A percentile compares a stretch with the other conserved stretches of the same genome.
These are phyloP conservation scores for Rhizophlyctis rosea DNA, from an alignment of 192 early-diverging fungal genomes.

Conservation along the genomic window DNA sequence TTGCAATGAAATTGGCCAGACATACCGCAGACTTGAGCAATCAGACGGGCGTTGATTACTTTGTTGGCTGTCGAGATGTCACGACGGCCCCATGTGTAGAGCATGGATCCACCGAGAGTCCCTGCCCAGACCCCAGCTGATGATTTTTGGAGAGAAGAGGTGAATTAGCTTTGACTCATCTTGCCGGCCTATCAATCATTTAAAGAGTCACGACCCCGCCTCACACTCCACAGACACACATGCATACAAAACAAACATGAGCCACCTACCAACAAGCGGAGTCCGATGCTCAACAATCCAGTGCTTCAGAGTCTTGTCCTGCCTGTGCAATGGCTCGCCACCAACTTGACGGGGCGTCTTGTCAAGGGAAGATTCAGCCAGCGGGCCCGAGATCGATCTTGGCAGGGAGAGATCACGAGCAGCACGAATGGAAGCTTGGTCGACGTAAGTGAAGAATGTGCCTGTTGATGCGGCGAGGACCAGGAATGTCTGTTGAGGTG, in stretches of 20 bases:
- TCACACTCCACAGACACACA: background rate
- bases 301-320: conserved; percentile 6
- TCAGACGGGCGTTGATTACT: conserved; percentile 25
- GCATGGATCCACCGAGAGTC: conserved; percentile 11
- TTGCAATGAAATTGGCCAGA: background rate
- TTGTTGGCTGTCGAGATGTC: conserved; percentile 22
- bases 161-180: background rate
- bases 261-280: conserved; percentile 16
- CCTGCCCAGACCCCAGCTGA: conserved; percentile 14
- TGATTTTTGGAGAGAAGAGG: background rate
- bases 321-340: background rate
- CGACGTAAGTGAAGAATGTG: conserved; percentile 25
- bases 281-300: conserved; percentile 22
- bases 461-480: conserved; percentile 15
- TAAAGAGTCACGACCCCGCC: background rate
- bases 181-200: too few relatives aligned
- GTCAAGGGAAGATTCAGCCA: background rate
- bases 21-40: conserved; percentile 22
- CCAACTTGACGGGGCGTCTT: background rate
- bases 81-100: conserved; percentile 16
- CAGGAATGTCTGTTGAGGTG: conserved; percentile 2
- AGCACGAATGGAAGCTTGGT: conserved; percentile 17
- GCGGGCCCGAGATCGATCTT: too few relatives aligned
- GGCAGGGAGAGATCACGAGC: conserved; percentile 10
- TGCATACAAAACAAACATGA: background rate